Evolutionary conservation across 108 stramenopile species (phyloP).

Genomic region (Cylindrotheca fusiformis): DNA sequence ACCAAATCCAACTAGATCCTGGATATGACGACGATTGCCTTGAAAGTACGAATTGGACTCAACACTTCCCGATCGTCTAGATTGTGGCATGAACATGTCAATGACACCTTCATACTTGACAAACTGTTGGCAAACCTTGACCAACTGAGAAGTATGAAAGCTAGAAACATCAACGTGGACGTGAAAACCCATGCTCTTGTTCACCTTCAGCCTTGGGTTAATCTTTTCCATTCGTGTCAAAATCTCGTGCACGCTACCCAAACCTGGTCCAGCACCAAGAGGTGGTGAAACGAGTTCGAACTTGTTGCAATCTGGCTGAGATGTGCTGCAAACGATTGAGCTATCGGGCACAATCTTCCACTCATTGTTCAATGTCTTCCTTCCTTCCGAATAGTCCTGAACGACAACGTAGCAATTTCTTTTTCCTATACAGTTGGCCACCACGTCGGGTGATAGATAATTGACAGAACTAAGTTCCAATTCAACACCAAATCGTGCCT

Average conservation of each 20-base stretch:
- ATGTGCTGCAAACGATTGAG: slow-evolving; percentile 33
- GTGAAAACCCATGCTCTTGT: slow-evolving; percentile 51
- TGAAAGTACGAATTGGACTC: slow-evolving; percentile 35
- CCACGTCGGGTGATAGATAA: background rate
- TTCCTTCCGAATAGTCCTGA: background rate
- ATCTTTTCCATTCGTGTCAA: slow-evolving; percentile 25
- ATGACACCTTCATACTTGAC: slow-evolving; percentile 67
- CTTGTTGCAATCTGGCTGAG: slow-evolving; percentile 35
- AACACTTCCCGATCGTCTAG: slow-evolving; percentile 37
- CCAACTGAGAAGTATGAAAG: slow-evolving; percentile 29
- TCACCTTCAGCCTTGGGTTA: slow-evolving; percentile 17
- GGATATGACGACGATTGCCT: slow-evolving; percentile 37
- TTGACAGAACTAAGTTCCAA: slow-evolving; percentile 32
- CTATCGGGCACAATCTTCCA: slow-evolving; percentile 56
- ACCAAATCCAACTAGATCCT: too few species aligned
- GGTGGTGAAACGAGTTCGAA: slow-evolving; percentile 65
- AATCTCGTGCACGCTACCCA: slow-evolving; percentile 41
- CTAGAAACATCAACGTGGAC: slow-evolving; percentile 52
- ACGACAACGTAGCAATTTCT: background rate
- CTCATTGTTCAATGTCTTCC: background rate
- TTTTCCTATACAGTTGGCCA: background rate
- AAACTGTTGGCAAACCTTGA: slow-evolving; percentile 65
- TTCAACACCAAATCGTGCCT: slow-evolving; percentile 30
- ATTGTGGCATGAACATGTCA: slow-evolving; percentile 56
- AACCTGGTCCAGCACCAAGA: slow-evolving; percentile 50